These are phyloP conservation scores for Gastrolobium bilobum DNA, from an alignment of 306 rosid species.

Conservation along the genomic window DNA sequence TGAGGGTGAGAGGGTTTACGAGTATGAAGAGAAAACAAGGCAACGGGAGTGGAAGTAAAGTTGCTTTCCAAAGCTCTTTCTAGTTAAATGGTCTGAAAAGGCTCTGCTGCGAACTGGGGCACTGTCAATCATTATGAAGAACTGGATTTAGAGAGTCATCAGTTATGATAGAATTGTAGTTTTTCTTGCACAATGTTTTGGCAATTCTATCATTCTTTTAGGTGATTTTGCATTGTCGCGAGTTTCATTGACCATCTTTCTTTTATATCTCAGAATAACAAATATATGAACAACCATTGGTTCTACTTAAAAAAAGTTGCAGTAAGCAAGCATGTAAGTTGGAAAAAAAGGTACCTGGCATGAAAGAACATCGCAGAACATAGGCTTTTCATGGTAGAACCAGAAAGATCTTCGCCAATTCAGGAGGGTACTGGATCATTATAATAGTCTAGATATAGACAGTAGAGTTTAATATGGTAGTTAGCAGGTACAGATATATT, in stretches of 20 bases:
- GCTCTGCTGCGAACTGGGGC: constrained; percentile 21
- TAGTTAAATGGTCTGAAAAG: constrained; percentile 10
- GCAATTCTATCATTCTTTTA: background rate
- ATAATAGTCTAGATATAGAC: background rate
- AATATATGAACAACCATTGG: background rate
- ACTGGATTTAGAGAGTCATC: background rate
- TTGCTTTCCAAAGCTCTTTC: constrained; percentile 34
- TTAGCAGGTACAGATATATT: background rate
- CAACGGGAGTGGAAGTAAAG: constrained; percentile 7
- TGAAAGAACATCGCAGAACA: background rate
- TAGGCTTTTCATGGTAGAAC: constrained; percentile 32
- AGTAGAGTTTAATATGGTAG: background rate
- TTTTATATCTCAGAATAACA: background rate
- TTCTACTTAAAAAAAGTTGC: background rate
- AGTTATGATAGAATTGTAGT: background rate
- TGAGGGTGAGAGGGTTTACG: constrained; percentile 13
- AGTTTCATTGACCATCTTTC: background rate
- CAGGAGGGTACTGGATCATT: background rate
- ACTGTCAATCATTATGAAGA: constrained; percentile 5
- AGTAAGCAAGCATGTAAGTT: background rate
- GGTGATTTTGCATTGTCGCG: background rate
- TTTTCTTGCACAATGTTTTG: background rate
- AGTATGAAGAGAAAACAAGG: constrained; percentile 17
- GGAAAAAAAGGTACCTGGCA: constrained; percentile 21
- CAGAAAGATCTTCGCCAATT: background rate